phyloP scores from a whole-genome alignment of 148 eudicot genomes.

The Oxyria digyna region DNA sequence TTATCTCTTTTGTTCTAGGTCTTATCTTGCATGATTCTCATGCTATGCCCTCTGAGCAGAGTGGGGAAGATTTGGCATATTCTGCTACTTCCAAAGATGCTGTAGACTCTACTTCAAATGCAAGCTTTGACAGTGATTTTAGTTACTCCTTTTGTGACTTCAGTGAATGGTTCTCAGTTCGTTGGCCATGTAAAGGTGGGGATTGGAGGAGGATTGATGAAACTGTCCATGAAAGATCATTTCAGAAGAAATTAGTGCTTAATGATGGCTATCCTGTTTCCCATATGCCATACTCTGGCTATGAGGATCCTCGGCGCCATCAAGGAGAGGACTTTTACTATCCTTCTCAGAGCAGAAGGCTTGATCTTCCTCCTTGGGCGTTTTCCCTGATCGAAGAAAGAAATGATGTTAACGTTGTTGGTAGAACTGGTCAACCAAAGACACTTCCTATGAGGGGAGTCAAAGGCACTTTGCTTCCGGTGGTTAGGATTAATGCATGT shows the following conservation, averaged over 20 bases:
- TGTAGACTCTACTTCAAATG: slow-evolving; percentile 35
- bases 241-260: slow-evolving; percentile 57
- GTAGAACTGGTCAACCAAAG: slow-evolving; percentile 40
- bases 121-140: slow-evolving; percentile 45
- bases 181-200: slow-evolving; percentile 86
- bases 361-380: slow-evolving; percentile 87
- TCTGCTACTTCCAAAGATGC: slow-evolving; percentile 29
- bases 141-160: slow-evolving; percentile 26
- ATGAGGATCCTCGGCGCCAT: slow-evolving; percentile 77
- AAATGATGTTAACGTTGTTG: slow-evolving; percentile 30
- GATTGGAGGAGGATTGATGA: slow-evolving; percentile 93
- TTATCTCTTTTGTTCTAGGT: slow-evolving; percentile 23
- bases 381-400: slow-evolving; percentile 60
- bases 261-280: slow-evolving; percentile 93
- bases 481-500: slow-evolving; percentile 83
- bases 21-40: slow-evolving; percentile 17
- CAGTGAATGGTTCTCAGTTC: slow-evolving; percentile 48
- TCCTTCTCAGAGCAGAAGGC: slow-evolving; percentile 50
- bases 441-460: slow-evolving; percentile 44
- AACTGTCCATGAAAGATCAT: slow-evolving; percentile 40
- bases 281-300: slow-evolving; percentile 69
- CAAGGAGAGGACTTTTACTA: slow-evolving; percentile 64
- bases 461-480: slow-evolving; percentile 76
- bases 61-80: slow-evolving; percentile 17
- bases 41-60: slow-evolving; percentile 34